Evolutionary conservation across 805 yeast species (phyloP).

Genomic region (Yarrowia alimentaria): DNA sequence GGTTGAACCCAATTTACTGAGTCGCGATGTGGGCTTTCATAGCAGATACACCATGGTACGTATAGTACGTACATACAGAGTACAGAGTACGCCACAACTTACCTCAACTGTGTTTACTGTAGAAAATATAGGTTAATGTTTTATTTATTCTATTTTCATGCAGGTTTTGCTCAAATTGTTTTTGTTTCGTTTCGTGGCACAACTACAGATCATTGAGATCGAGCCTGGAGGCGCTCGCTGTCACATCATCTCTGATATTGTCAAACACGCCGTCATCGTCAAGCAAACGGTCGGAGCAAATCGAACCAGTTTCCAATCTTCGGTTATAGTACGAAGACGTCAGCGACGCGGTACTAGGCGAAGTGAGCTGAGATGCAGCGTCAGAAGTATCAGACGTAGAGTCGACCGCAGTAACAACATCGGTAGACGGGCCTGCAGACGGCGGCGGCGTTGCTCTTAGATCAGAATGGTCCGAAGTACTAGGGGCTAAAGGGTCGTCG

Average conservation of each 20-base stretch:
- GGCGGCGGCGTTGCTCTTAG: neutral
- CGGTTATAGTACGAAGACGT: slow-evolving; percentile 1
- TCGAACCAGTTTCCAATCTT: slow-evolving; percentile 10
- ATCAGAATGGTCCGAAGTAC: neutral
- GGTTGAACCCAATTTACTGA: too few species aligned
- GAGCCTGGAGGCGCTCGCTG: neutral
- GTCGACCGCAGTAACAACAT: neutral
- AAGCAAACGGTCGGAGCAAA: slow-evolving; percentile 10
- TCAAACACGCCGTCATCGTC: slow-evolving; percentile 20
- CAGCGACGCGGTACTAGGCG: neutral
- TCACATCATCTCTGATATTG: slow-evolving; percentile 12
- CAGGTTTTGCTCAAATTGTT: neutral
- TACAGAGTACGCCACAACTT: too few species aligned
- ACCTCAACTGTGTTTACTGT: too few species aligned
- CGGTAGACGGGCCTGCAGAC: neutral
- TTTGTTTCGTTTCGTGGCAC: too few species aligned
- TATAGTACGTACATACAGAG: too few species aligned
- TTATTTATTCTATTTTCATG: too few species aligned
- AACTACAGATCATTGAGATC: neutral
- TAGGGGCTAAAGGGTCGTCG: neutral
- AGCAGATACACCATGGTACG: too few species aligned
- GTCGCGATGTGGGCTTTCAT: too few species aligned
- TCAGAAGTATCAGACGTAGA: slow-evolving; percentile 1
- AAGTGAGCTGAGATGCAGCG: neutral
- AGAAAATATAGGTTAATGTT: too few species aligned